Percentiles rank a stretch among this genome's conserved stretches.
phyloP scores from a whole-genome alignment of 768 basidiomycete genomes.

The Chalciporus piperatus region DNA sequence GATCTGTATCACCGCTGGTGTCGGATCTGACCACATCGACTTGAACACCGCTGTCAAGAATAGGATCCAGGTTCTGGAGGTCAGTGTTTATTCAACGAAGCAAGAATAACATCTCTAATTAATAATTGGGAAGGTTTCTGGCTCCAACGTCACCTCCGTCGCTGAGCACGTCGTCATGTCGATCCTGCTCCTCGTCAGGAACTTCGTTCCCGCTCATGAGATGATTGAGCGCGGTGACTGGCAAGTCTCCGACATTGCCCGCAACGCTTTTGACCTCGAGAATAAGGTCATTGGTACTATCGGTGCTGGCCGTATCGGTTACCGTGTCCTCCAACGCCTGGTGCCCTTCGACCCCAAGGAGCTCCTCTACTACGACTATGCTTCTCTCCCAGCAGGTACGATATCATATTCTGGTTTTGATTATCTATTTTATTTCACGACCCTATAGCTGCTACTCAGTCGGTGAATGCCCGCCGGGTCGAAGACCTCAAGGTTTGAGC shows the following conservation, averaged over 20 bases:
- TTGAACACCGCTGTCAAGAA: constrained; percentile 80
- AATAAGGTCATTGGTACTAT: constrained; percentile 89
- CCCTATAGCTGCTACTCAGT: constrained; percentile 55
- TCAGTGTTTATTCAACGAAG: not conserved
- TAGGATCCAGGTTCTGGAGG: constrained; percentile 74
- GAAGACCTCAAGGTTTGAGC: constrained; percentile 59
- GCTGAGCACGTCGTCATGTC: constrained; percentile 89
- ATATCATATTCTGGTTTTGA: not conserved
- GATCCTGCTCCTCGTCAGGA: constrained; percentile 85
- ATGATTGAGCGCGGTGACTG: constrained; percentile 83
- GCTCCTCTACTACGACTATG: constrained; percentile 84
- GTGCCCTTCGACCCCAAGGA: constrained; percentile 85
- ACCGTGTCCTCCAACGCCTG: constrained; percentile 80
- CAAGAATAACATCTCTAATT: not conserved
- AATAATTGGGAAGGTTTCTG: constrained; percentile 49
- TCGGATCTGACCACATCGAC: constrained; percentile 87
- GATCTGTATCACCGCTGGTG: constrained; percentile 84
- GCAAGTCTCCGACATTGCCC: constrained; percentile 78
- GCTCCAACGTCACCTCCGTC: constrained; percentile 88
- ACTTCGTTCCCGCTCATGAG: constrained; percentile 85
- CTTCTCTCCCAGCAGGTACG: constrained; percentile 59
- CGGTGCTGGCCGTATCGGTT: constrained; percentile 77
- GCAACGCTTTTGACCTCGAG: constrained; percentile 84
- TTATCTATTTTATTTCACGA: not conserved
- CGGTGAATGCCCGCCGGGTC: constrained; percentile 68